Percentiles rank a stretch among this genome's conserved stretches.
Evolutionary conservation across 2,329 filamentous ascomycete species (phyloP).

Genomic region (Orbilia quercus): DNA sequence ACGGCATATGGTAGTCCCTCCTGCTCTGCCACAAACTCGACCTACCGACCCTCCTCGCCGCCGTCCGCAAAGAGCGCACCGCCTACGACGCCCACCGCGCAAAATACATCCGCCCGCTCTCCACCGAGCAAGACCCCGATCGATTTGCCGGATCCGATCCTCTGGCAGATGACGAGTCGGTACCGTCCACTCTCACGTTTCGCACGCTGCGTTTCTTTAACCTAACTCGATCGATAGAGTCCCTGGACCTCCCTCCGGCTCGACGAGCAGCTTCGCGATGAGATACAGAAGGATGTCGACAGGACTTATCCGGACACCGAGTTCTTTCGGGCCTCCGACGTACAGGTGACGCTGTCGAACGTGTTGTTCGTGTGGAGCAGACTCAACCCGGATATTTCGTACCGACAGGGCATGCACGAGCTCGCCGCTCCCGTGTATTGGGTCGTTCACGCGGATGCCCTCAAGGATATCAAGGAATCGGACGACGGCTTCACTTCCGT

Average conservation of each 20-base stretch:
- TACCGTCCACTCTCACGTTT: slow-evolving; percentile 62
- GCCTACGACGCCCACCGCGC: slow-evolving; percentile 57
- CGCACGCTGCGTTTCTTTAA: not conserved
- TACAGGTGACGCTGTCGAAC: slow-evolving; percentile 84
- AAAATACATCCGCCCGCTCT: slow-evolving; percentile 49
- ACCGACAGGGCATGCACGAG: slow-evolving; percentile 99
- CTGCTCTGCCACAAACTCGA: slow-evolving; percentile 53
- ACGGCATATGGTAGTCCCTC: slow-evolving; percentile 34
- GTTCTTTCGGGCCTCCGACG: slow-evolving; percentile 83
- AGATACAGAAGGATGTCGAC: slow-evolving; percentile 94
- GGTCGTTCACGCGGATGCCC: slow-evolving; percentile 82
- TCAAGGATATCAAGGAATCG: slow-evolving; percentile 62
- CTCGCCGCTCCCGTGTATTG: slow-evolving; percentile 88
- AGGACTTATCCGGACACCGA: slow-evolving; percentile 88
- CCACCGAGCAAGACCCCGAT: slow-evolving; percentile 45
- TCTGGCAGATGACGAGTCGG: slow-evolving; percentile 81
- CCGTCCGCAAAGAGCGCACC: slow-evolving; percentile 56
- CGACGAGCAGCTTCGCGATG: slow-evolving; percentile 83
- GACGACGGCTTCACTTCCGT: slow-evolving; percentile 31
- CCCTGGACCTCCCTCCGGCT: slow-evolving; percentile 88
- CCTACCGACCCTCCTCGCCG: slow-evolving; percentile 44
- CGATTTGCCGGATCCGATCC: slow-evolving; percentile 70
- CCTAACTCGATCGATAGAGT: slow-evolving; percentile 55
- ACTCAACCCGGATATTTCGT: slow-evolving; percentile 84
- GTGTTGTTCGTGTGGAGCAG: slow-evolving; percentile 96